Percentiles rank a stretch among this genome's conserved stretches.
These are phyloP conservation scores for Osmanthus fragrans DNA, from an alignment of 257 asterid genomes.

Conservation along the genomic window DNA sequence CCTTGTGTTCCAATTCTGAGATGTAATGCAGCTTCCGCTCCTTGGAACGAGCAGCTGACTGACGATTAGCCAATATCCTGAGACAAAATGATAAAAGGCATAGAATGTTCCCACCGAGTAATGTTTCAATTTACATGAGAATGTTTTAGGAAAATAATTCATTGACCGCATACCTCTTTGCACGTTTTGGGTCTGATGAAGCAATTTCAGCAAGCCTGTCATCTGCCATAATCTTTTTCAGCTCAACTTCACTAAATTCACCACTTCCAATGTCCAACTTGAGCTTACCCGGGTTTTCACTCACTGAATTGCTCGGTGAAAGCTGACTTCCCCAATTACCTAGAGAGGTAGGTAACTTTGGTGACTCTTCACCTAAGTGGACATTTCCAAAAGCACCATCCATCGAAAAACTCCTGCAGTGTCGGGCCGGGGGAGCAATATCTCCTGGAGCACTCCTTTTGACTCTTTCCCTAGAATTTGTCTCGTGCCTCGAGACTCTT, in stretches of 20 bases:
- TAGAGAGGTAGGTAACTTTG: conserved; percentile 37
- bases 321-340: conserved; percentile 42
- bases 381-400: conserved; percentile 71
- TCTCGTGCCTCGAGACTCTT: conserved; percentile 28
- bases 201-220: conserved; percentile 88
- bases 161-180: conserved; percentile 57
- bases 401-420: conserved; percentile 82
- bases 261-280: conserved; percentile 66
- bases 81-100: conserved; percentile 5
- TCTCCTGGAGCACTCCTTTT: conserved; percentile 61
- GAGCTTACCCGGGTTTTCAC: conserved; percentile 42
- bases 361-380: conserved; percentile 52
- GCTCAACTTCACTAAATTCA: conserved; percentile 72
- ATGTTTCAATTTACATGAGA: background rate
- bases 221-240: conserved; percentile 80
- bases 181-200: conserved; percentile 82
- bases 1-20: conserved; percentile 89
- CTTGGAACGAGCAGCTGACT: conserved; percentile 96
- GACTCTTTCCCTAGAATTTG: conserved; percentile 39
- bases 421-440: conserved; percentile 56
- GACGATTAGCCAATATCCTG: conserved; percentile 93
- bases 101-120: background rate
- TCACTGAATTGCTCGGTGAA: conserved; percentile 61
- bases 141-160: background rate
- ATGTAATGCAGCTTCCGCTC: conserved; percentile 89